Evolutionary conservation across 1,284 basidiomycete species (phyloP).

Genomic region (Ganoderma sinense): DNA sequence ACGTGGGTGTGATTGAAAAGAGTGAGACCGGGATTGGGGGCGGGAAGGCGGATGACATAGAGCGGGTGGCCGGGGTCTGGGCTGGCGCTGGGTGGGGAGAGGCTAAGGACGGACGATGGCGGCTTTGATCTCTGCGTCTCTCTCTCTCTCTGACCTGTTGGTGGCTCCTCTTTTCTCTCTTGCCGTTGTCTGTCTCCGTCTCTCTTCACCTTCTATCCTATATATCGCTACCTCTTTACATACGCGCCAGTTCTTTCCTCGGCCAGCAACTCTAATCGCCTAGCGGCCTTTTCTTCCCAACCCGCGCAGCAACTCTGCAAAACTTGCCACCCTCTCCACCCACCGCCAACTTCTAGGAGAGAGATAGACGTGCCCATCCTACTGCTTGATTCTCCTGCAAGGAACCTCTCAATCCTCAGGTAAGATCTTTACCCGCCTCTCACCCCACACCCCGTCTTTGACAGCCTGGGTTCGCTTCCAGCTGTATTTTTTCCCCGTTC

Average conservation of each 20-base stretch:
- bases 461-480: conserved; percentile 17
- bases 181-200: conserved; percentile 43
- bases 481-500: conserved; percentile 36
- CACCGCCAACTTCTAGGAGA: conserved; percentile 37
- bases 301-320: conserved; percentile 32
- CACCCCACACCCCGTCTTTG: conserved; percentile 5
- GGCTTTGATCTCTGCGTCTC: conserved; percentile 29
- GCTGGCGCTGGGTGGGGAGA: not conserved
- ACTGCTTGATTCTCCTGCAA: conserved; percentile 22
- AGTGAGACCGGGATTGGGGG: not conserved
- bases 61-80: not conserved
- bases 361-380: conserved; percentile 40
- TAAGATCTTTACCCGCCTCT: not conserved
- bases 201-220: conserved; percentile 45
- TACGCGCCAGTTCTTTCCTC: conserved; percentile 38
- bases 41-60: not conserved
- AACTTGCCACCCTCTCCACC: conserved; percentile 27
- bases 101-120: conserved; percentile 3
- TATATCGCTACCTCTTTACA: conserved; percentile 46
- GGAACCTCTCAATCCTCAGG: conserved; percentile 21
- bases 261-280: conserved; percentile 41
- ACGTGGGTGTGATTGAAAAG: not conserved
- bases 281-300: conserved; percentile 35
- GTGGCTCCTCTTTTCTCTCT: conserved; percentile 41
- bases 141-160: conserved; percentile 40